A percentile compares a stretch with the other conserved stretches of the same genome.
These are phyloP conservation scores for Zygoascus sp. DNA, from an alignment of 1,139 yeast genomes.

Conservation along the genomic window DNA sequence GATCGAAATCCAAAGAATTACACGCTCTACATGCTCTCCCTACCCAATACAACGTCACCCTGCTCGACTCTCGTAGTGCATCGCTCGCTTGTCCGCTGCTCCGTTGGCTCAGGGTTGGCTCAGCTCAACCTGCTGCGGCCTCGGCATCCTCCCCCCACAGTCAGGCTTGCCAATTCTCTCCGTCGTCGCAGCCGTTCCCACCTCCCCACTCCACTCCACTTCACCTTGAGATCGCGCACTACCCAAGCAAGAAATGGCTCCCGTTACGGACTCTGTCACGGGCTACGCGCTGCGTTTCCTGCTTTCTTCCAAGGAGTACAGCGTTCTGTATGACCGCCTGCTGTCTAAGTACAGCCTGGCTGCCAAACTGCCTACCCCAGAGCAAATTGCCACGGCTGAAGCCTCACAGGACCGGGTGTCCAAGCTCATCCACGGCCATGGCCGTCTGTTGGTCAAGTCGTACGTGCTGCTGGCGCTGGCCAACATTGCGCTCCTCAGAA, in stretches of 20 bases:
- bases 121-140: too few species aligned
- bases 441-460: constrained; percentile 29
- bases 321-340: constrained; percentile 16
- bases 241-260: too few species aligned
- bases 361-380: constrained; percentile 17
- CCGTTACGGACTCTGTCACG: not conserved
- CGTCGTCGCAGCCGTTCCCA: not conserved
- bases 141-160: too few species aligned
- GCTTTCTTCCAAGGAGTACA: constrained; percentile 28
- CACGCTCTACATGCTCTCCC: too few species aligned
- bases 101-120: too few species aligned
- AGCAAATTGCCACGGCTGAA: constrained; percentile 15
- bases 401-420: constrained; percentile 16
- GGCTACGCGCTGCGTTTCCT: constrained; percentile 23
- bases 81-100: too few species aligned
- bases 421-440: constrained; percentile 26
- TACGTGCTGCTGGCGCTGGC: constrained; percentile 26
- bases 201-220: not conserved
- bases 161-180: not conserved
- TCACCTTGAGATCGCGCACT: too few species aligned
- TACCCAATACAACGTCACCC: too few species aligned
- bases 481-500: constrained; percentile 19
- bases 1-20: too few species aligned
- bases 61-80: too few species aligned
- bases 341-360: constrained; percentile 12